Conservation (phyloP, 306 rosid genomes). For the Inga laurina region DNA sequence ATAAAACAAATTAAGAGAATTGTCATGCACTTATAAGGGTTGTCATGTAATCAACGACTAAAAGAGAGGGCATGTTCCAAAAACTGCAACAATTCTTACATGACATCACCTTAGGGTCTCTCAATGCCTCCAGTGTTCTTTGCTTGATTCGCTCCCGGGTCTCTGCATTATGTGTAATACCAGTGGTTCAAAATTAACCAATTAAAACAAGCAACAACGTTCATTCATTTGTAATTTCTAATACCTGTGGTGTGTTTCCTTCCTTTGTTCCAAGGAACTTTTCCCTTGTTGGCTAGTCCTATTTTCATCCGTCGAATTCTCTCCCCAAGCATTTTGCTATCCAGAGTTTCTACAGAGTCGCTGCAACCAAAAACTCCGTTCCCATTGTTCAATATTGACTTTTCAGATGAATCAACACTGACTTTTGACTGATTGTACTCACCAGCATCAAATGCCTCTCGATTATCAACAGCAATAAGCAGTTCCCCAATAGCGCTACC, state of each 20-base stretch:
- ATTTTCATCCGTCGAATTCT: slow-evolving; percentile 66
- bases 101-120: slow-evolving; percentile 94
- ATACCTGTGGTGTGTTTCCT: slow-evolving; percentile 78
- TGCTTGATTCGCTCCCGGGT: slow-evolving; percentile 70
- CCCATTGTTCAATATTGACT: slow-evolving; percentile 27
- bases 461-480: slow-evolving; percentile 35
- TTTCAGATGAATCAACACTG: slow-evolving; percentile 28
- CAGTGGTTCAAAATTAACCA: slow-evolving; percentile 29
- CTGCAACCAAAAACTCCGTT: slow-evolving; percentile 13
- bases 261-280: slow-evolving; percentile 96
- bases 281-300: slow-evolving; percentile 87
- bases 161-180: slow-evolving; percentile 48
- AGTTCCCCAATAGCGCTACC: slow-evolving; percentile 39
- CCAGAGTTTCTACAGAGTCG: slow-evolving; percentile 29
- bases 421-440: slow-evolving; percentile 30
- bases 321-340: slow-evolving; percentile 50
- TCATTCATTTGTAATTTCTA: slow-evolving; percentile 35
- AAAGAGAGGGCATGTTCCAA: slow-evolving; percentile 28
- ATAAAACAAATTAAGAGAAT: slow-evolving; percentile 7
- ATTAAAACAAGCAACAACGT: slow-evolving; percentile 8
- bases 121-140: slow-evolving; percentile 80
- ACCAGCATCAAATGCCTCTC: slow-evolving; percentile 29
- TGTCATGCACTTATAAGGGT: slow-evolving; percentile 12
- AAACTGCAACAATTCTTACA: slow-evolving; percentile 54
- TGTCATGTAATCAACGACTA: slow-evolving; percentile 11